Evolutionary conservation across 805 yeast species (phyloP), one percentile per base, ranked within the genome.

Genomic region (Maudiozyma saulgeensis): DNA sequence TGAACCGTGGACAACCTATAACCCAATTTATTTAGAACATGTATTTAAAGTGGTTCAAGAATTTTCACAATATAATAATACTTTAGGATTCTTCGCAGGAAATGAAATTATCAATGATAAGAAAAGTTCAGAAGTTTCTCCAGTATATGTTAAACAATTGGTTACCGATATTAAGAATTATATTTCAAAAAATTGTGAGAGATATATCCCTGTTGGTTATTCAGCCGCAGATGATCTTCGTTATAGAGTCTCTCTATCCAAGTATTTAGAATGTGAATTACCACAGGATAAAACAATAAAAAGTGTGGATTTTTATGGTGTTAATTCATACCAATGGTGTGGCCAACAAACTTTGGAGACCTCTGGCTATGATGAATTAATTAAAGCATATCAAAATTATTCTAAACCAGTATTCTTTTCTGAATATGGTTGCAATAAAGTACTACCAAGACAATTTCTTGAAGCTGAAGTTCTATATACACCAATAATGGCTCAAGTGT

Each of bases 281-380:
- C 61, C 59, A 2, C 66, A 68, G 15, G 68, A 75, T 0, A 55
- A 62, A 2, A 84, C 81, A 46, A 67, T 81, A 23, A 26, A 12
- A 2, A 54, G 64, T 32, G 81, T 84, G 16, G 98, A 91, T 62
- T 89, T 91, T 73, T 89, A 85, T 66, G 99, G 97, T 13, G 79
- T 91, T 63, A 91, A 93, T 72, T 87, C 95, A 47, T 93, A 93
- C 68, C 84, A 88, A 53, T 91, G 98, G 98, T 93, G 98, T 71
- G 98, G 98, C 2, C 77, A 80, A 44, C 96, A 88, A 64, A 84
- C 93, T 0, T 81, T 88, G 63, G 70, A 79, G 51, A 73, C 87
- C 1, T 84, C 95, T 57, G 97, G 96, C 0, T 84, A 82, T 57
- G 73, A 77, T 52, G 59, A 69, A n/a, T 76, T 91, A 32, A 85